Base-by-base conservation (phyloP, 768 basidiomycete genomes). In the Pleurotus cornucopiae region DNA sequence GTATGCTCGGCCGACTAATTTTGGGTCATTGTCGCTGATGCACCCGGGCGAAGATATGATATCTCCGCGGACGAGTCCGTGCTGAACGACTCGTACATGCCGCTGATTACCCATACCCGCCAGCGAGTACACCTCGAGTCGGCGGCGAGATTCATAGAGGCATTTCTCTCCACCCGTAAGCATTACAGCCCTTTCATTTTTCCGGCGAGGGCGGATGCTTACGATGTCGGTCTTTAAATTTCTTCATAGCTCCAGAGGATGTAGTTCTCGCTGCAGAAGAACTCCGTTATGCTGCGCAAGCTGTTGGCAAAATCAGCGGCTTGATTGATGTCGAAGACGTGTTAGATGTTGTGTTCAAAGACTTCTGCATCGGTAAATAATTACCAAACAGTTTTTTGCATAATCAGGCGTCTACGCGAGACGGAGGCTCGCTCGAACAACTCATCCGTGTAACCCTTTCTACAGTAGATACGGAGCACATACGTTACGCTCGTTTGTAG, bases 311-410 rank as follows among this genome's bases (percentile, higher is more conserved):
- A 57, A 84, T 95, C n/a, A 85, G 88, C 1, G 93, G 94, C 3
- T 65, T 79, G 6, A 86, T 96, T 55, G 86, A 86, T 46, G 83
- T 86, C 11, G 94, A 96, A 63, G 91, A 95, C 57, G 76, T 95
- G 6, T 68, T 96, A 18, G 91, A 93, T 57, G 81, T 81, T 16
- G 79, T 96, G 21, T 96, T 96, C 65, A 76, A 78, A 34, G 88
- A 90, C 49, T 96, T 96, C 68, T 96, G 94, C 65, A 91, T 95
- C 51, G 93, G 93, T 38, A 92, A 94, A 72, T 91, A 62, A 71
- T 34, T 34, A 7, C 11, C 11, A 7, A 11, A 2, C 11, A 11
- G 3, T 34, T 34, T 34, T 9, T 9, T 11, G 9, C 30, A 34
- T 9, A 12, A 4, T 1, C 2, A 34, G 11, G 11, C 30, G 30